A percentile compares a stretch with the other conserved stretches of the same genome.
phyloP scores from a whole-genome alignment of 257 asterid genomes.

The Fraxinus cuspidata region DNA sequence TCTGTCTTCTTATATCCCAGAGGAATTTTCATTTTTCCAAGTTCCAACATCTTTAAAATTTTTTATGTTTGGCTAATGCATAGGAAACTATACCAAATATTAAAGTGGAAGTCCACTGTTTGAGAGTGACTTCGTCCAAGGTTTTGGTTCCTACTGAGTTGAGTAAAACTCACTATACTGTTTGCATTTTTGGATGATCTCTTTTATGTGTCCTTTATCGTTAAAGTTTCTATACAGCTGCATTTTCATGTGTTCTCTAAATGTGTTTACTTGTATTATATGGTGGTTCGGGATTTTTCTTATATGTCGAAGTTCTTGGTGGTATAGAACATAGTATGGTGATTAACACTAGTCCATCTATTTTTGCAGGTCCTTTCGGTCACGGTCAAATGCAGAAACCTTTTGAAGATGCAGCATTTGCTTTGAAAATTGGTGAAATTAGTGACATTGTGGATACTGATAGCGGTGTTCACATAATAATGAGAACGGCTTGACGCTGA shows the following conservation, averaged over 20 bases:
- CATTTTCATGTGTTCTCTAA: not conserved
- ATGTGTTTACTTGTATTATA: not conserved
- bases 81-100: not conserved
- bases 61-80: not conserved
- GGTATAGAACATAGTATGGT: not conserved
- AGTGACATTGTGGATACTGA: constrained; percentile 87
- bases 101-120: not conserved
- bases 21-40: not conserved
- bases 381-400: constrained; percentile 95
- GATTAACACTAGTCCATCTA: not conserved
- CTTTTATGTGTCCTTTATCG: not conserved
- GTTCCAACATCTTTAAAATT: not conserved
- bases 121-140: not conserved
- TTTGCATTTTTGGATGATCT: not conserved
- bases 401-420: constrained; percentile 73
- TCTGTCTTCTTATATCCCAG: too few relatives aligned
- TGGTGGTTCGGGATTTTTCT: constrained; percentile 10
- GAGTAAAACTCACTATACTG: not conserved
- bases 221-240: not conserved
- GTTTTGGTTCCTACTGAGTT: not conserved
- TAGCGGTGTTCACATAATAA: constrained; percentile 84
- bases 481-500: constrained; percentile 59
- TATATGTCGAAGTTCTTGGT: not conserved
- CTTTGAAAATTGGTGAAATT: constrained; percentile 70
- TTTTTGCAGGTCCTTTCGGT: constrained; percentile 61